Conservation (phyloP, 768 basidiomycete genomes). For the Crassisporium funariophilum region DNA sequence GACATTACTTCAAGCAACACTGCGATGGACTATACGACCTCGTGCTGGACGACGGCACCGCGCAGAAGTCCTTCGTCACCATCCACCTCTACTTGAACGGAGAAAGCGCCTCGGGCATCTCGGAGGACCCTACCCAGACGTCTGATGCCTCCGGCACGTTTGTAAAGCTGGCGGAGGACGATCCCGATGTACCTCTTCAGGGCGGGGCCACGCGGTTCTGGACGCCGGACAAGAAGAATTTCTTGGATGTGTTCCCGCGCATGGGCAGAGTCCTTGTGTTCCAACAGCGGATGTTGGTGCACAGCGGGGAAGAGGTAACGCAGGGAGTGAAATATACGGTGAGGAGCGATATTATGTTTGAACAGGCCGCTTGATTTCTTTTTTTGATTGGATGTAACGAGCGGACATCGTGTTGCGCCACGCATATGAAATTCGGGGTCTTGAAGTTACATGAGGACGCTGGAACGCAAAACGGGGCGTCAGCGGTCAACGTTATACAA, state of each 20-base stretch:
- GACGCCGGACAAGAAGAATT: slow-evolving; percentile 34
- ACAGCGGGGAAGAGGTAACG: slow-evolving; percentile 39
- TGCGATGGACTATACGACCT: slow-evolving; percentile 39
- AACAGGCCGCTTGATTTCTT: no score
- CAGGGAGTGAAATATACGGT: slow-evolving; percentile 38
- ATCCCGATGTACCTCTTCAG: slow-evolving; percentile 21
- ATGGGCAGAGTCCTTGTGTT: slow-evolving; percentile 42
- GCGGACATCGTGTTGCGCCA: no score
- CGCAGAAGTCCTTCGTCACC: slow-evolving; percentile 42
- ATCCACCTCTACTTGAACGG: slow-evolving; percentile 46
- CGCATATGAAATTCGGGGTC: no score
- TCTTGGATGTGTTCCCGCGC: slow-evolving; percentile 38
- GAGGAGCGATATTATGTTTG: slow-evolving; percentile 41
- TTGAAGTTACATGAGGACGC: no score
- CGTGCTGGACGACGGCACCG: slow-evolving; percentile 17
- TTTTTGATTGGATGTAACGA: no score
- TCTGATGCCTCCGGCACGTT: neutral
- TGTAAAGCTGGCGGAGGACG: slow-evolving; percentile 5
- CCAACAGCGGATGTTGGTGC: slow-evolving; percentile 42
- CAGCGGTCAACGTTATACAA: no score
- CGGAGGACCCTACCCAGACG: slow-evolving; percentile 10
- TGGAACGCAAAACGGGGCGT: no score
- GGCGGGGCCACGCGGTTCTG: slow-evolving; percentile 45
- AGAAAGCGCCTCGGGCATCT: no score
- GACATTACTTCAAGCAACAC: slow-evolving; percentile 43